Percentiles rank a stretch among this genome's conserved stretches.
Conservation (phyloP, 768 basidiomycete genomes). For the Scleroderma citrinum region DNA sequence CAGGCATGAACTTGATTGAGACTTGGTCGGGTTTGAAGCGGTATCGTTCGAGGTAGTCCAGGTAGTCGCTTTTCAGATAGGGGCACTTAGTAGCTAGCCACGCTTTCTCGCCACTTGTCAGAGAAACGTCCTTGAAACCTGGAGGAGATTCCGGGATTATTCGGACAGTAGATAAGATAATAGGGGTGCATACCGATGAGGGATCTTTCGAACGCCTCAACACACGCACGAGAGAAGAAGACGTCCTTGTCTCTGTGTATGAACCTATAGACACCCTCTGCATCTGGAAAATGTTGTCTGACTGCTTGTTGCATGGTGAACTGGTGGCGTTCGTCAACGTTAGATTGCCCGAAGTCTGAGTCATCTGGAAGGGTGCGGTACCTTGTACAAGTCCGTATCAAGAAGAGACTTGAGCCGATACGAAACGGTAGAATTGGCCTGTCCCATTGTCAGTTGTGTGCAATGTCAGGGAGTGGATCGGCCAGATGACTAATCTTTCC, state of each 20-base stretch:
- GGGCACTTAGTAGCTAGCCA: conserved; percentile 71
- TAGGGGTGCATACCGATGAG: conserved; percentile 46
- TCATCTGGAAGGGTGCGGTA: conserved; percentile 17
- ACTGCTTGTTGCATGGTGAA: conserved; percentile 96
- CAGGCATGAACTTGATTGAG: conserved; percentile 55
- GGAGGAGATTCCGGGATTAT: conserved; percentile 28
- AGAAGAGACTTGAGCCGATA: conserved; percentile 51
- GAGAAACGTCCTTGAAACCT: conserved; percentile 65
- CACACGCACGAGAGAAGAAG: conserved; percentile 46
- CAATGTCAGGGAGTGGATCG: too few relatives aligned
- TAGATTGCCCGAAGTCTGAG: conserved; percentile 1
- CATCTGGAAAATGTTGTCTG: conserved; percentile 65
- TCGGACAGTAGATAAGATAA: conserved; percentile 27
- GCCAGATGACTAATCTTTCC: too few relatives aligned
- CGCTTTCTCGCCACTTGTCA: conserved; percentile 54
- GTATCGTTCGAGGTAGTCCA: conserved; percentile 67
- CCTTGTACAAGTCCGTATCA: conserved; percentile 96
- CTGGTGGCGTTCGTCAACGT: conserved; percentile 31
- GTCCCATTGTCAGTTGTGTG: neutral
- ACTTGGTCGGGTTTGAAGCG: conserved; percentile 67
- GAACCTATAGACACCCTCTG: conserved; percentile 69
- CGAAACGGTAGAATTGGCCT: too few relatives aligned
- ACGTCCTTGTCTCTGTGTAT: conserved; percentile 66
- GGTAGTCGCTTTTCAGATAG: conserved; percentile 65
- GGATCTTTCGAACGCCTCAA: conserved; percentile 38